Evolutionary conservation across 2,329 filamentous ascomycete genomes (phyloP).

Genomic region (Sarocladium strictum): DNA sequence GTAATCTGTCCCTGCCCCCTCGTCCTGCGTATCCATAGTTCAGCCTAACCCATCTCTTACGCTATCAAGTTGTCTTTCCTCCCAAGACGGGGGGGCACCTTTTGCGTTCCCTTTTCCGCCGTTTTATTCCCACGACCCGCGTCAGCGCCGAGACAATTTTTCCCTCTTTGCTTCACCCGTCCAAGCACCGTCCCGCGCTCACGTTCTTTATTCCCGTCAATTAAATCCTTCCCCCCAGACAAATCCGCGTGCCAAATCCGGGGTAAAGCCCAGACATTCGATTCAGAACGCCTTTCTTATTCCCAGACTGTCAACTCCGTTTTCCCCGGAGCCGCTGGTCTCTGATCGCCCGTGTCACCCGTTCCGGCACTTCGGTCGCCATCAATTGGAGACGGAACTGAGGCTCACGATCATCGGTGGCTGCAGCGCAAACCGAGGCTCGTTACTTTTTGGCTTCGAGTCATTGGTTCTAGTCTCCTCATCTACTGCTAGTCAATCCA

Average conservation of each 20-base stretch:
- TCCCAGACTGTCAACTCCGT: too few relatives aligned
- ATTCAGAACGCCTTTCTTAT: background rate
- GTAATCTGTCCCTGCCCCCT: too few relatives aligned
- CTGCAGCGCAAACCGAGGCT: background rate
- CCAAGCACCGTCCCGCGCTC: background rate
- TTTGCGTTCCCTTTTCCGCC: background rate
- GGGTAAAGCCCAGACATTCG: background rate
- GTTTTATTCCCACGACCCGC: constrained; percentile 2
- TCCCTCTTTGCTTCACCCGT: constrained; percentile 1
- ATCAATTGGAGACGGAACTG: background rate
- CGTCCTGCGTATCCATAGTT: too few relatives aligned
- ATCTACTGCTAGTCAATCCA: too few relatives aligned
- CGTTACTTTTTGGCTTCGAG: background rate
- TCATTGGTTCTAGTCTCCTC: too few relatives aligned
- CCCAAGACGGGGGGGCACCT: too few relatives aligned
- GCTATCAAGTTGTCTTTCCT: too few relatives aligned
- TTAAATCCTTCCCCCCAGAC: background rate
- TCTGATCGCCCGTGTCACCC: too few relatives aligned
- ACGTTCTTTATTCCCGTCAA: constrained; percentile 5
- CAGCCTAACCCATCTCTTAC: too few relatives aligned
- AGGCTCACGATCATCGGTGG: background rate
- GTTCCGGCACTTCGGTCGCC: background rate
- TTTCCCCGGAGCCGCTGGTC: too few relatives aligned
- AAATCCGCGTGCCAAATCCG: background rate
- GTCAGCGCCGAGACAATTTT: constrained; percentile 1